Evolutionary conservation across 2,329 filamentous ascomycete genomes (phyloP), one percentile per base, ranked within the genome.

Genomic region (Sporothrix curviconia): DNA sequence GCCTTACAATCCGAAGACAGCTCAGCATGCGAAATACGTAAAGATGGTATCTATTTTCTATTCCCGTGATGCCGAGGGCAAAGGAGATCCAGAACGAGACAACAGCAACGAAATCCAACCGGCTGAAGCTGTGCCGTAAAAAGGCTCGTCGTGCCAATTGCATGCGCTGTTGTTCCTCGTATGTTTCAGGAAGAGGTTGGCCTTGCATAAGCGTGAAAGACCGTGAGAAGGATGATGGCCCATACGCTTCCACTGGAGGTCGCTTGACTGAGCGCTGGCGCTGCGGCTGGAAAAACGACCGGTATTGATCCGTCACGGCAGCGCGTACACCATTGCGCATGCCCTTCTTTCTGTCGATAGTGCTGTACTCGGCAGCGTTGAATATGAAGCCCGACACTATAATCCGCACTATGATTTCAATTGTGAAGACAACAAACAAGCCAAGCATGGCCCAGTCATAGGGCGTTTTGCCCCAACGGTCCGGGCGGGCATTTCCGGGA

Each of bases 11-110:
- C 44, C 95, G 89, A 62, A 99, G 78, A 71, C 91, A 96, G 67
- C 92, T 96, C 59, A 99, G 78, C 95, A 99, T 99, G 57, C 90
- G 86, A 71, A 99, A 99, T 7, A 97, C 81, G 65, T 91, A 95
- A 7, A 97, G 71, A 67, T 95, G 89, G 54, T 84, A 78, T 2
- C 71, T 67, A 60, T 79, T 78, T 67, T 96, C 89, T 19, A 91
- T 69, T 0, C 86, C 84, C 11, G 81, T 80, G 17, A 92, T 72
- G 32, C 84, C 82, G 52, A 99, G 77, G 11, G 83, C 70, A 66
- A 97, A 94, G 1, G 90, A 86, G 58, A 96, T 86, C 94, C 94
- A 99, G 71, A 91, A 99, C 0, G 92, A 87, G n/a, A 94, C 78
- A 7, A 99, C 88, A 1, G 94, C 95, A 55, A 99, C 77, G 70